phyloP scores from a whole-genome alignment of 2,329 filamentous ascomycete species.

The Hypoxylon sp. region DNA sequence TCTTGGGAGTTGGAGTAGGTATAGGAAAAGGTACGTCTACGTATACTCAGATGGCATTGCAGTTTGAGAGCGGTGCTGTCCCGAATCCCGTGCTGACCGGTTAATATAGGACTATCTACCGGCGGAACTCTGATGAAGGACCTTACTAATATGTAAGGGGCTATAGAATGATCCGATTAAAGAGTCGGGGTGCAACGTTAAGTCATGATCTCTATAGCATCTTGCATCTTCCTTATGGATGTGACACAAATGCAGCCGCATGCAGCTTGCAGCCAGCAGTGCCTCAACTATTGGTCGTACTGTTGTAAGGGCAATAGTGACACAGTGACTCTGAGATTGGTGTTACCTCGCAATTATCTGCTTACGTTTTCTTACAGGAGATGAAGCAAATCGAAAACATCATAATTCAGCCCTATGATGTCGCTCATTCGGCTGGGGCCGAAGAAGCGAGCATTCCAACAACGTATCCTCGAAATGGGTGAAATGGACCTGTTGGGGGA shows the following conservation, averaged over 20 bases:
- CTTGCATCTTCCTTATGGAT: background rate
- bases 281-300: background rate
- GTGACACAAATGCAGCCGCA: background rate
- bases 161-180: background rate
- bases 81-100: background rate
- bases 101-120: constrained; percentile 5
- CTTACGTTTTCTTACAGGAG: too few relatives aligned
- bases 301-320: background rate
- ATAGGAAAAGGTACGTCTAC: background rate
- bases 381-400: too few relatives aligned
- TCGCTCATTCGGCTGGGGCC: too few relatives aligned
- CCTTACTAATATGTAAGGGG: background rate
- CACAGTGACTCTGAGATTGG: background rate
- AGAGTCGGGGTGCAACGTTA: background rate
- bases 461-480: too few relatives aligned
- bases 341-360: background rate
- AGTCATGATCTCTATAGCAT: background rate
- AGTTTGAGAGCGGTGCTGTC: background rate
- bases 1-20: constrained; percentile 3
- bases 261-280: background rate
- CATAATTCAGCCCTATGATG: too few relatives aligned
- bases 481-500: too few relatives aligned
- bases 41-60: background rate
- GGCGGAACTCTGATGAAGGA: background rate
- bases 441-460: too few relatives aligned